Evolutionary conservation across 164 flowering plant genomes (phyloP), one percentile per base, ranked within the genome.

Genomic region (Platanus orientalis): DNA sequence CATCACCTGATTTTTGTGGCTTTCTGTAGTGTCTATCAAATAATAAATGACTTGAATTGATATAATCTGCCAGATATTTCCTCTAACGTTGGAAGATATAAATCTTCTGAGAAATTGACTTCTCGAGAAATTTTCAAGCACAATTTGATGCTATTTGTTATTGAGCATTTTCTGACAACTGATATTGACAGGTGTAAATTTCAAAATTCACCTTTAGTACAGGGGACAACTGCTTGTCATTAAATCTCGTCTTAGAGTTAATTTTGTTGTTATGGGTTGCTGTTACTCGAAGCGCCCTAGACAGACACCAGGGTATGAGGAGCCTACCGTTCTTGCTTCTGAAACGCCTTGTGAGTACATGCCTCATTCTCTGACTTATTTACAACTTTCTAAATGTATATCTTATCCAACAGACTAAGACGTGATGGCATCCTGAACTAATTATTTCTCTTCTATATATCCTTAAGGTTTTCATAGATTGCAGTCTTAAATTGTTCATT

Each of bases 261-360:
- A n/a, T 30, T n/a, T 14, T 32, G 48, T 26, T 62, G 48, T 51
- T 49, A 69, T 71, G 73, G 71, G 76, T 47, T 84, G 93, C 71
- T 25, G 59, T 64, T 39, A 17, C 62, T 84, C 87, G 3, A 85
- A 80, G 75, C 71, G 54, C 42, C 27, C 48, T 45, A 76, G 63
- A 61, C 30, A 61, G 7, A 36, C 74, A 13, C 89, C 80, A 32
- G 89, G 90, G 21, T 83, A 81, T 23, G 97, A 90, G 73, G 89
- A 88, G 23, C 89, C 90, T 27, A 59, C 73, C 27, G 68, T 86
- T 74, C 97, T 90, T 71, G 87, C 94, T 54, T 63, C 92, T 55
- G 92, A 82, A 81, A 90, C 94, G 47, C 79, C 67, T 28, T 72
- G 71, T 70, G 30, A 61, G 76, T 60, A 34, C 50, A 32, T 3